Percentiles rank a stretch among this genome's conserved stretches.
Evolutionary conservation across 352 stramenopile species (phyloP).

Genomic region (Phytophthora sp.): DNA sequence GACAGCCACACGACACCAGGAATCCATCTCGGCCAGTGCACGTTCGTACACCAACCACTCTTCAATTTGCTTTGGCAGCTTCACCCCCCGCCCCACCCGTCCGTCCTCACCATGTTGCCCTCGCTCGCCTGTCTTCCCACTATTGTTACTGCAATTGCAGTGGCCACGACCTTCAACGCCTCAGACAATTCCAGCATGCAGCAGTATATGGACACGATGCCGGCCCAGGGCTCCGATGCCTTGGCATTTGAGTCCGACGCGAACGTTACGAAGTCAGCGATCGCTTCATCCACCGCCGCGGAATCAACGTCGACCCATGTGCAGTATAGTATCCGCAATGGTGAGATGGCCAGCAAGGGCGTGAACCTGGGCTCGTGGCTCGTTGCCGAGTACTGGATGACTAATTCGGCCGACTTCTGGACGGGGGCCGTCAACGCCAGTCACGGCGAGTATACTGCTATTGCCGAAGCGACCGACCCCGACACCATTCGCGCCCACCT

Average conservation of each 20-base stretch:
- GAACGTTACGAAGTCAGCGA: neutral
- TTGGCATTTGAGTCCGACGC: too few relatives aligned
- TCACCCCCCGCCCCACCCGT: neutral
- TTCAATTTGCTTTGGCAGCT: slow-evolving; percentile 17
- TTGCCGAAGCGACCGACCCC: slow-evolving; percentile 44
- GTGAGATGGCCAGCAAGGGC: slow-evolving; percentile 50
- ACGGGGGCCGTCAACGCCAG: slow-evolving; percentile 39
- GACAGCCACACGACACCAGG: slow-evolving; percentile 1
- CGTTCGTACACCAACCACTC: too few relatives aligned
- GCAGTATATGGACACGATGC: slow-evolving; percentile 21
- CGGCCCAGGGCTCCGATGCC: slow-evolving; percentile 9
- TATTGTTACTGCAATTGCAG: neutral
- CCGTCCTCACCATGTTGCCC: slow-evolving; percentile 20
- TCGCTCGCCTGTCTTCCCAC: slow-evolving; percentile 16
- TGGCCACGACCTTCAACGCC: slow-evolving; percentile 16
- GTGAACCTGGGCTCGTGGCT: slow-evolving; percentile 85
- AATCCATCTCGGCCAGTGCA: too few relatives aligned
- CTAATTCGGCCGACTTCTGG: slow-evolving; percentile 59
- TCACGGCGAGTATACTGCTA: slow-evolving; percentile 69
- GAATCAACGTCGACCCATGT: slow-evolving; percentile 43
- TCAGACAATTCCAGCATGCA: slow-evolving; percentile 16
- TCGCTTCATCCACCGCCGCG: slow-evolving; percentile 14
- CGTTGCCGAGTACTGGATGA: slow-evolving; percentile 86
- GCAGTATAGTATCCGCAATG: slow-evolving; percentile 63
- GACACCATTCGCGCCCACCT: slow-evolving; percentile 51